A percentile compares a stretch with the other conserved stretches of the same genome.
Conservation (phyloP, 2,329 filamentous ascomycete genomes). For the Basipetospora chlamydospora region DNA sequence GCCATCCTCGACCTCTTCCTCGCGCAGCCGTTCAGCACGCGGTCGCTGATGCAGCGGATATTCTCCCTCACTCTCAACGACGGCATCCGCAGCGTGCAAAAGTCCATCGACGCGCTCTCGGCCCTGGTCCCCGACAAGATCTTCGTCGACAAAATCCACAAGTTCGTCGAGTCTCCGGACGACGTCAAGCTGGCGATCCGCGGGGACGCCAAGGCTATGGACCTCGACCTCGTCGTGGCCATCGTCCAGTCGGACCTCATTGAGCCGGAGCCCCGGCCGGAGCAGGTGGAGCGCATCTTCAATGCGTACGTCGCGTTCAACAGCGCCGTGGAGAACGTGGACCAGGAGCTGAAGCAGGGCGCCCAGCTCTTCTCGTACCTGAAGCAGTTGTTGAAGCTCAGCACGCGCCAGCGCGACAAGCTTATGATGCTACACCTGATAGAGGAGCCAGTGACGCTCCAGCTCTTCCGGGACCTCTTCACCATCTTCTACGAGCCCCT, state of each 20-base stretch:
- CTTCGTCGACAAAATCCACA: constrained; percentile 67
- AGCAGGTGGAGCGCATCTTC: constrained; percentile 73
- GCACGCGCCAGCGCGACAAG: constrained; percentile 86
- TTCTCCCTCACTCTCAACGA: constrained; percentile 86
- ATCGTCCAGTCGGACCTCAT: constrained; percentile 70
- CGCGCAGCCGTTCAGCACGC: constrained; percentile 81
- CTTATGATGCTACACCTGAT: constrained; percentile 92
- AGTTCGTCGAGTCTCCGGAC: constrained; percentile 64
- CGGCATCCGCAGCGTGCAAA: constrained; percentile 75
- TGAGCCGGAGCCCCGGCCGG: constrained; percentile 51
- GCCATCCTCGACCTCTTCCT: constrained; percentile 88
- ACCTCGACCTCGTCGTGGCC: constrained; percentile 73
- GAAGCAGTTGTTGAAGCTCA: constrained; percentile 87
- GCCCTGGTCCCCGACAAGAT: constrained; percentile 68
- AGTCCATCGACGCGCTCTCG: constrained; percentile 65
- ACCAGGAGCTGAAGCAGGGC: constrained; percentile 81
- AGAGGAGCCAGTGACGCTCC: constrained; percentile 93
- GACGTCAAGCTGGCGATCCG: constrained; percentile 60
- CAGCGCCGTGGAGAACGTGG: constrained; percentile 78
- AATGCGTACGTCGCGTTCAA: constrained; percentile 97
- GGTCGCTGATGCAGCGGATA: constrained; percentile 84
- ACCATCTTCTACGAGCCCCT: constrained; percentile 98
- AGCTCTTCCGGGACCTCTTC: constrained; percentile 88
- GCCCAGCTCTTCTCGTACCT: constrained; percentile 87
- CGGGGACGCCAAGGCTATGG: constrained; percentile 55